A percentile compares a stretch with the other conserved stretches of the same genome.
Conservation (phyloP, 2,329 filamentous ascomycete genomes). For the Hypoxylon sp. region DNA sequence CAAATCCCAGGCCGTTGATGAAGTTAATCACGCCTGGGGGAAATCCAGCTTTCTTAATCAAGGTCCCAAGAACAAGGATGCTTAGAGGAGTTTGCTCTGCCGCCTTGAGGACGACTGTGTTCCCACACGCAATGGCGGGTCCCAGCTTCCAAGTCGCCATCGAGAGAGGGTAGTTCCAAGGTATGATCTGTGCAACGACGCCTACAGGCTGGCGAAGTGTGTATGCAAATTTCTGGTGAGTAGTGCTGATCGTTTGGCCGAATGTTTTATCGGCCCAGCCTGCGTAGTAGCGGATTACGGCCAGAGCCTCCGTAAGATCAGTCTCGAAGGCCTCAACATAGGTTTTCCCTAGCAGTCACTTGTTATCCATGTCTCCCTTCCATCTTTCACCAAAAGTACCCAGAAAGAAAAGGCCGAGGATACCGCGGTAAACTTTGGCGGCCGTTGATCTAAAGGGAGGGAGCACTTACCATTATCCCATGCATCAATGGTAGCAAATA, state of each 20-base stretch:
- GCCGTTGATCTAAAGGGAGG: neutral
- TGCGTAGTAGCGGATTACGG: constrained; percentile 14
- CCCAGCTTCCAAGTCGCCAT: constrained; percentile 31
- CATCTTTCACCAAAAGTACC: neutral
- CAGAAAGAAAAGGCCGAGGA: neutral
- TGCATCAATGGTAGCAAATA: constrained; percentile 19
- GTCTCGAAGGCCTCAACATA: constrained; percentile 11
- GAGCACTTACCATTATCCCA: constrained; percentile 13
- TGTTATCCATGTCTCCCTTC: neutral
- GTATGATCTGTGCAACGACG: constrained; percentile 20
- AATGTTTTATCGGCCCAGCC: constrained; percentile 18
- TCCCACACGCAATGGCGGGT: constrained; percentile 31
- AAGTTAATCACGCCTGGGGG: constrained; percentile 19
- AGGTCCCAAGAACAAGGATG: constrained; percentile 10
- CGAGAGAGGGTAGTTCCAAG: constrained; percentile 24
- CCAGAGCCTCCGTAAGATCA: constrained; percentile 11
- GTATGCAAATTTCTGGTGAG: constrained; percentile 15
- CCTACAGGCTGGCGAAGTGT: constrained; percentile 15
- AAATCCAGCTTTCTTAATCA: constrained; percentile 21
- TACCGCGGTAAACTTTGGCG: neutral
- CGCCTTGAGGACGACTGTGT: constrained; percentile 30
- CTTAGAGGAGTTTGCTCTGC: constrained; percentile 18
- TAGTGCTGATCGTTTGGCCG: constrained; percentile 13
- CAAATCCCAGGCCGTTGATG: constrained; percentile 12
- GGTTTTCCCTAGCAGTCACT: constrained; percentile 11